phyloP scores from a whole-genome alignment of 768 basidiomycete species.

The Boletus sensibilis region DNA sequence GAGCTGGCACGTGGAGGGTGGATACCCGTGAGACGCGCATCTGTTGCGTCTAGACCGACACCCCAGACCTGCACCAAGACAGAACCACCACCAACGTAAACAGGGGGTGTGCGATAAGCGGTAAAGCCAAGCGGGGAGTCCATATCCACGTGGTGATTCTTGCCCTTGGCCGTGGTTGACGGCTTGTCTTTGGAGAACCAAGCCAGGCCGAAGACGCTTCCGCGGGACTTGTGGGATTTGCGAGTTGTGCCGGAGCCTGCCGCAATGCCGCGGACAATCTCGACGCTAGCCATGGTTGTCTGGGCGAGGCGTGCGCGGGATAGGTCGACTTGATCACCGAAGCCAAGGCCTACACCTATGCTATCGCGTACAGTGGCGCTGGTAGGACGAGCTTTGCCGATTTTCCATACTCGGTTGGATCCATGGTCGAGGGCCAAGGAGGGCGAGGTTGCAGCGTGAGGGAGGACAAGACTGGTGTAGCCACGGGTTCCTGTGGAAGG shows the following conservation, averaged over 20 bases:
- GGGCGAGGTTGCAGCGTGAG: slow-evolving; percentile 35
- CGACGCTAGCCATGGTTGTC: slow-evolving; percentile 86
- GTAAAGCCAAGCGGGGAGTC: slow-evolving; percentile 60
- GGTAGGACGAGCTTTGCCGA: slow-evolving; percentile 10
- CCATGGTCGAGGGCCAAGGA: slow-evolving; percentile 11
- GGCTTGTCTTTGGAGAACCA: slow-evolving; percentile 33
- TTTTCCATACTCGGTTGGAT: slow-evolving; percentile 28
- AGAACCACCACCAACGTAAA: slow-evolving; percentile 62
- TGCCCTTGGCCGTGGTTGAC: slow-evolving; percentile 10
- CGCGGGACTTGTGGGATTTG: slow-evolving; percentile 20
- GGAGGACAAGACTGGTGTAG: slow-evolving; percentile 53
- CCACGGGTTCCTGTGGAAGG: slow-evolving; percentile 57
- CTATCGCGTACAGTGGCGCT: slow-evolving; percentile 23
- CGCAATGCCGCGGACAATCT: slow-evolving; percentile 62
- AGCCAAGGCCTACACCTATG: slow-evolving; percentile 28
- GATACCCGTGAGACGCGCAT: slow-evolving; percentile 63
- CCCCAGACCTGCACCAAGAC: slow-evolving; percentile 88
- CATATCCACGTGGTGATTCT: slow-evolving; percentile 2
- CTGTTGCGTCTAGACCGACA: slow-evolving; percentile 78
- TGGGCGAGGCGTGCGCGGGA: slow-evolving; percentile 77
- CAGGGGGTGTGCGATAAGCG: slow-evolving; percentile 69
- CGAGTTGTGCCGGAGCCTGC: slow-evolving; percentile 17
- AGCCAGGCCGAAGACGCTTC: slow-evolving; percentile 24
- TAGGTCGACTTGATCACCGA: slow-evolving; percentile 62
- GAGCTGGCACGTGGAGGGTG: slow-evolving; percentile 16